A percentile compares a stretch with the other conserved stretches of the same genome.
Conservation (phyloP, 169 alveolate species). For the Plasmodium billcollinsi region DNA sequence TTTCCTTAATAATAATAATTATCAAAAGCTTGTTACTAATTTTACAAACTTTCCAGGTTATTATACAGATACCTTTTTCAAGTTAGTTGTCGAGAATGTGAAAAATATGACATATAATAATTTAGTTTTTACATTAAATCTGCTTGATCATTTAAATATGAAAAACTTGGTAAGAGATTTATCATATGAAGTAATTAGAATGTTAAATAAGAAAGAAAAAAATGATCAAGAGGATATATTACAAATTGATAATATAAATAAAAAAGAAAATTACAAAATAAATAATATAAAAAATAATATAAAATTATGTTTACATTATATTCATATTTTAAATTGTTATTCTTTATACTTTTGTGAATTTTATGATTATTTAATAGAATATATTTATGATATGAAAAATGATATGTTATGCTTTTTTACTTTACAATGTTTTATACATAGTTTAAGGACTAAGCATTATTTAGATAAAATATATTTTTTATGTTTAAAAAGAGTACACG, state of each 20-base stretch:
- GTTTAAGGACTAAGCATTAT: slow-evolving; percentile 60
- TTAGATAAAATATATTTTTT: slow-evolving; percentile 12
- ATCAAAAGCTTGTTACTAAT: no score
- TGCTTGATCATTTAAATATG: slow-evolving; percentile 2
- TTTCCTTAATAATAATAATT: no score
- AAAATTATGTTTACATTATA: slow-evolving; percentile 25
- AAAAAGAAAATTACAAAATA: neutral
- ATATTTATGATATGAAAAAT: slow-evolving; percentile 19
- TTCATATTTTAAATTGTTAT: slow-evolving; percentile 9
- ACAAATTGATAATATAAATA: neutral
- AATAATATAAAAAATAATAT: neutral
- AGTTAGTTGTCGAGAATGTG: neutral
- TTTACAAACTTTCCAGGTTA: no score
- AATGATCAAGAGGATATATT: neutral
- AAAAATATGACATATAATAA: neutral
- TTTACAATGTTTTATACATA: slow-evolving; percentile 27
- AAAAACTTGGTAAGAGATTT: slow-evolving; percentile 37
- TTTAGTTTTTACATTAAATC: neutral
- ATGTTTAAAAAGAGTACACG: slow-evolving; percentile 16
- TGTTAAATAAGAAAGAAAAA: neutral
- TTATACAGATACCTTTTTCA: slow-evolving; percentile 18
- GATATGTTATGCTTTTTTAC: slow-evolving; percentile 26
- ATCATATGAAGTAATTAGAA: slow-evolving; percentile 28
- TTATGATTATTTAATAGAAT: slow-evolving; percentile 21
- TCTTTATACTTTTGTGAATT: slow-evolving; percentile 46